phyloP scores from a whole-genome alignment of 139 green algal species.

The Prasinococcaceae sp. region DNA sequence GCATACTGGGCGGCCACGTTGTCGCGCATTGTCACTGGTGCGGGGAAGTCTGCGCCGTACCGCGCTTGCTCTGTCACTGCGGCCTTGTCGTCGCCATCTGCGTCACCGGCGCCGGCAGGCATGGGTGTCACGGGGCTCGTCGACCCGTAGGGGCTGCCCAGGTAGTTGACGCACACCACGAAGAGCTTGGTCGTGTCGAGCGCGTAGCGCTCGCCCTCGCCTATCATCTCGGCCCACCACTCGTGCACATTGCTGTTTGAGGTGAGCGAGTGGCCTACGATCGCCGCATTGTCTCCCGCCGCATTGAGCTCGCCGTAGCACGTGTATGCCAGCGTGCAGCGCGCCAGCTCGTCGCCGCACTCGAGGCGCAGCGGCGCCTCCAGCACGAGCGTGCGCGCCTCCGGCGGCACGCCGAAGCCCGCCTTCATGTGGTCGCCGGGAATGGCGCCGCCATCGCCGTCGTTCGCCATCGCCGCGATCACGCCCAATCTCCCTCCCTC shows the following conservation, averaged over 20 bases:
- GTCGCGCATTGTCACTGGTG: constrained; percentile 12
- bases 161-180: constrained; percentile 16
- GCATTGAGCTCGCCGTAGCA: constrained; percentile 11
- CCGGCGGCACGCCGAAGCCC: neutral
- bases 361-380: neutral
- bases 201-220: neutral
- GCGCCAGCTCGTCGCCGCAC: neutral
- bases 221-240: constrained; percentile 7
- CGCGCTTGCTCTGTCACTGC: neutral
- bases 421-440: constrained; percentile 13
- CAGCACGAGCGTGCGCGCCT: neutral
- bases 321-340: neutral
- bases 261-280: constrained; percentile 16
- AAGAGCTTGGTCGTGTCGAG: constrained; percentile 6
- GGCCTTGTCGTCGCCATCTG: constrained; percentile 1
- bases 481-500: too few relatives aligned
- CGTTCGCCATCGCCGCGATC: too few relatives aligned
- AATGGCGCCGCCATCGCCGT: neutral
- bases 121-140: constrained; percentile 4
- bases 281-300: neutral
- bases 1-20: constrained; percentile 5
- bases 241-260: constrained; percentile 15
- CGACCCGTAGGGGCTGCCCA: constrained; percentile 12
- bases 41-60: constrained; percentile 9
- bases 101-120: too few relatives aligned